Conservation (phyloP, 768 basidiomycete genomes). For the Boletus sp. region DNA sequence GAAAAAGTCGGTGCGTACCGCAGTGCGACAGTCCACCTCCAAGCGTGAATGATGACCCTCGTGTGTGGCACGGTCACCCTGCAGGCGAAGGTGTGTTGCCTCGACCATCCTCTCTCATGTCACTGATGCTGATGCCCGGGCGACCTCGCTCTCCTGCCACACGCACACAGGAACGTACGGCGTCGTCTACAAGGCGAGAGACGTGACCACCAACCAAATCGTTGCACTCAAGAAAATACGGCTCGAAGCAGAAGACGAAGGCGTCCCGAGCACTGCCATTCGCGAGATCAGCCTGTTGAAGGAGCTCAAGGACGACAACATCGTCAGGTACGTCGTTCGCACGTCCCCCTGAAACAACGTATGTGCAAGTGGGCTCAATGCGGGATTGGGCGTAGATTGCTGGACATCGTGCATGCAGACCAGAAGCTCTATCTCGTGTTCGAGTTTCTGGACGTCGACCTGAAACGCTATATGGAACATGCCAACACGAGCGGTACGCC, state of each 20-base stretch:
- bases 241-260: constrained; percentile 97
- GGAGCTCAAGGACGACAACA: constrained; percentile 94
- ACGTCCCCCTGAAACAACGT: not conserved
- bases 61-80: constrained; percentile 18
- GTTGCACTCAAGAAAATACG: constrained; percentile 99
- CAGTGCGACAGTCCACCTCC: constrained; percentile 5
- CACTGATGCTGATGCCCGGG: constrained; percentile 2
- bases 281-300: constrained; percentile 97
- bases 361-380: constrained; percentile 7
- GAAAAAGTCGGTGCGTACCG: constrained; percentile 92
- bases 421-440: constrained; percentile 97
- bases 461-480: constrained; percentile 96
- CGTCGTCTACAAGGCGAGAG: constrained; percentile 96
- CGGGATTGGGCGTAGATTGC: constrained; percentile 52
- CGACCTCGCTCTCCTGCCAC: not conserved
- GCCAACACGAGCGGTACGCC: constrained; percentile 71
- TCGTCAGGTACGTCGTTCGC: constrained; percentile 67
- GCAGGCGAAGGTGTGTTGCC: constrained; percentile 43
- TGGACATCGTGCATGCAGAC: constrained; percentile 97
- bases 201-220: constrained; percentile 71
- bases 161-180: constrained; percentile 83
- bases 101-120: not conserved
- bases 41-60: constrained; percentile 12
- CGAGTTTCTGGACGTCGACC: constrained; percentile 95
- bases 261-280: constrained; percentile 97